Evolutionary conservation across 2,329 filamentous ascomycete species (phyloP), one percentile per base, ranked within the genome.

Genomic region (Plenodomus lindquistii): DNA sequence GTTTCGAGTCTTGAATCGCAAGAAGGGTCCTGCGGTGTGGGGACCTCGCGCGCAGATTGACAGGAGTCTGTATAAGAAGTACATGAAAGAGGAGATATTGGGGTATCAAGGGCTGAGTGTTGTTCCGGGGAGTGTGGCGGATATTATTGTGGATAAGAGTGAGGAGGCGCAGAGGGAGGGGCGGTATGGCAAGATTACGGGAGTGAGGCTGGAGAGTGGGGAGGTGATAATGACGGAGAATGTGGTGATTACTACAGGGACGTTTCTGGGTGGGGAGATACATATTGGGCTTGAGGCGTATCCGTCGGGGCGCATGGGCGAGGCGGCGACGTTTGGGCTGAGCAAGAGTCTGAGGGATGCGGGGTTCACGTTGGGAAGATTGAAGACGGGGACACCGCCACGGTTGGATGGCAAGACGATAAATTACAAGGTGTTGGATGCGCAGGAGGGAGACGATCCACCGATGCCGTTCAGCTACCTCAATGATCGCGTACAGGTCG

Each of bases 21-120:
- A 84, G 57, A 97, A 97, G 68, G 94, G 94, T 0, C 91, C 93
- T 4, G 94, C 94, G 2, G 94, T 99, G 20, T 99, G 94, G 94
- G 94, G 94, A 10, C 94, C 94, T 1, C 83, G 94, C 44, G 94
- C 94, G 40, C 94, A 99, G 78, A 97, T 99, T 71, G 94, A 99
- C 73, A 85, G 94, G 52, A 82, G 82, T 51, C 76, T 99, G 34
- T 99, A 97, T 75, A 88, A 92, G 75, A 86, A 84, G 65, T 82
- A 96, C 69, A 97, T 99, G 94, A 84, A 83, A 51, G 88, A 91
- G 63, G 92, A 97, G 75, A 83, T 99, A 59, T 75, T 84, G 54
- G 75, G 78, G 3, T 97, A 96, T 57, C 85, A 85, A 31, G 91
- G 92, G 54, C 73, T 99, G 54, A 88, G 84, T 18, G 84, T 97